Conservation (phyloP, 768 basidiomycete species). For the Coprinellus micaceus region DNA sequence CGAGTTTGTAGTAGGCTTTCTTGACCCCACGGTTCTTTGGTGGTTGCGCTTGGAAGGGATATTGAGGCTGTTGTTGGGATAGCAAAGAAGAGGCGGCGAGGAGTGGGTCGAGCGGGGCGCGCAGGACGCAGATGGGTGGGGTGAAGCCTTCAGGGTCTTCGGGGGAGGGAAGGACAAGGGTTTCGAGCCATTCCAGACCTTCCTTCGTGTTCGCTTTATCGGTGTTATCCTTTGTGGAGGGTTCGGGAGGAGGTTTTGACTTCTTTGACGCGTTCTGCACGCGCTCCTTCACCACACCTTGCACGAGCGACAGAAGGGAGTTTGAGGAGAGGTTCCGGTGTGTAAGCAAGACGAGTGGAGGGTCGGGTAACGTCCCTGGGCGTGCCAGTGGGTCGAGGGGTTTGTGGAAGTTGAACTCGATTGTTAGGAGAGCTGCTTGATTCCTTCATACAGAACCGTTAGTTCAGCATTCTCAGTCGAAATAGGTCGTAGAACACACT, state of each 20-base stretch:
- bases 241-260: too few relatives aligned
- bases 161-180: slow-evolving; percentile 48
- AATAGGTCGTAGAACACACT: slow-evolving; percentile 45
- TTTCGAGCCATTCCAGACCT: slow-evolving; percentile 55
- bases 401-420: slow-evolving; percentile 68
- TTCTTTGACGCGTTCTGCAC: not conserved
- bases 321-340: slow-evolving; percentile 57
- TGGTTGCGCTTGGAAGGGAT: too few relatives aligned
- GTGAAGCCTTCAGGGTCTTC: slow-evolving; percentile 55
- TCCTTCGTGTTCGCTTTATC: too few relatives aligned
- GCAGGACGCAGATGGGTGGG: slow-evolving; percentile 60
- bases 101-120: slow-evolving; percentile 38
- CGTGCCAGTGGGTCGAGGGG: slow-evolving; percentile 42
- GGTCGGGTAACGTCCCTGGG: slow-evolving; percentile 29
- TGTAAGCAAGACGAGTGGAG: slow-evolving; percentile 52
- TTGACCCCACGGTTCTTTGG: slow-evolving; percentile 20
- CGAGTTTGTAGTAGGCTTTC: slow-evolving; percentile 54
- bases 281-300: slow-evolving; percentile 41
- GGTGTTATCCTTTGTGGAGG: too few relatives aligned
- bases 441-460: slow-evolving; percentile 40
- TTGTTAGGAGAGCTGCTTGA: slow-evolving; percentile 62
- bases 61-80: too few relatives aligned
- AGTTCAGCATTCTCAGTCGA: not conserved
- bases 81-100: slow-evolving; percentile 2
- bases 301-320: slow-evolving; percentile 50